Percentiles rank a stretch among this genome's conserved stretches.
phyloP scores from a whole-genome alignment of 768 basidiomycete species.

The Phanerochaete sordida region DNA sequence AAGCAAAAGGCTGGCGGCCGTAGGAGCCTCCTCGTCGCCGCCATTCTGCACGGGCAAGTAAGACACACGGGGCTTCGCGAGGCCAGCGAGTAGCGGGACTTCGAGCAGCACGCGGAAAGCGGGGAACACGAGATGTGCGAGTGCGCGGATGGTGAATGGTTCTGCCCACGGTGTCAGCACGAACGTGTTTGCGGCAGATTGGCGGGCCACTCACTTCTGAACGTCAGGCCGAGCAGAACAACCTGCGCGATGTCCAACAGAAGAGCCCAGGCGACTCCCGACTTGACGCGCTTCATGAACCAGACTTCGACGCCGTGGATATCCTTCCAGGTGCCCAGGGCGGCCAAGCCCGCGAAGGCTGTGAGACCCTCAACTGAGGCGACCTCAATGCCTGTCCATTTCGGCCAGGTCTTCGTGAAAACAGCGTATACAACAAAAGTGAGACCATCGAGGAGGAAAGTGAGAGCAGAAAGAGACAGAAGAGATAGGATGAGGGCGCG shows the following conservation, averaged over 20 bases:
- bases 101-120: conserved; percentile 64
- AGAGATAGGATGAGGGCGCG: conserved; percentile 69
- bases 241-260: conserved; percentile 59
- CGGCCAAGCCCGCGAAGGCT: conserved; percentile 69
- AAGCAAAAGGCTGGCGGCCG: conserved; percentile 52
- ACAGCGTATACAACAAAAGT: conserved; percentile 65
- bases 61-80: conserved; percentile 60
- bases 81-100: conserved; percentile 52
- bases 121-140: conserved; percentile 53
- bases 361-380: conserved; percentile 65
- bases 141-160: conserved; percentile 30
- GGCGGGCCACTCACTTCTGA: conserved; percentile 12
- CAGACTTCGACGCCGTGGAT: conserved; percentile 66
- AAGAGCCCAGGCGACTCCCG: conserved; percentile 50
- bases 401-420: conserved; percentile 63
- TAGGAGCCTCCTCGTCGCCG: conserved; percentile 33
- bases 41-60: conserved; percentile 53
- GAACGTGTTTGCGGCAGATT: conserved; percentile 7
- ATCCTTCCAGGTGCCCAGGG: conserved; percentile 78
- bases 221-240: conserved; percentile 32
- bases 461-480: conserved; percentile 64
- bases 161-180: conserved; percentile 15
- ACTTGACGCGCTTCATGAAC: conserved; percentile 55
- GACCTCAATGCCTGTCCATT: conserved; percentile 59
- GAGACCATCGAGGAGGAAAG: conserved; percentile 76